Evolutionary conservation across 352 stramenopile species (phyloP).

Genomic region (Phytophthora melonis): DNA sequence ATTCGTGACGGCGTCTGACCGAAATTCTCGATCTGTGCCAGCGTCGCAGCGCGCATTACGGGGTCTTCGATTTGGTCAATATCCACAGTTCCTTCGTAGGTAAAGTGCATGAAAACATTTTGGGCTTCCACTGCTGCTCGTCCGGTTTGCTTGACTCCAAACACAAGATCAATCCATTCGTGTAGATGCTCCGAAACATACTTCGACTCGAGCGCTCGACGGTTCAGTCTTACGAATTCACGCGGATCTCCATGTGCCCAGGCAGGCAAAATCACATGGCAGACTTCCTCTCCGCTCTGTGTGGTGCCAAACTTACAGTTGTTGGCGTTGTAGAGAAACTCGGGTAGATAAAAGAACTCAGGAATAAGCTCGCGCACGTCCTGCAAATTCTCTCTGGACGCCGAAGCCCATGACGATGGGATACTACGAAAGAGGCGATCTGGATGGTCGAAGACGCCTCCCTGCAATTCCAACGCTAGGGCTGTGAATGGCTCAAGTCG

Average conservation of each 20-base stretch:
- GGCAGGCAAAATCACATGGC: conserved; percentile 93
- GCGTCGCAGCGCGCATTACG: conserved; percentile 92
- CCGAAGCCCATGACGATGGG: conserved; percentile 94
- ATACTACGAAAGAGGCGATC: conserved; percentile 97
- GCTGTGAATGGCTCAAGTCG: conserved; percentile 91
- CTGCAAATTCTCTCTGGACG: conserved; percentile 93
- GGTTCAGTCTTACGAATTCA: conserved; percentile 96
- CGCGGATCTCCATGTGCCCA: conserved; percentile 94
- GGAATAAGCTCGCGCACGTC: conserved; percentile 85
- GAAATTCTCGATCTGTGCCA: conserved; percentile 93
- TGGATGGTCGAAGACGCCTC: conserved; percentile 93
- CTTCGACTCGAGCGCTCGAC: conserved; percentile 96
- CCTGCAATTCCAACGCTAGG: conserved; percentile 71
- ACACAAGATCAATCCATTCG: conserved; percentile 99
- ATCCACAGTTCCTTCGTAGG: conserved; percentile 84
- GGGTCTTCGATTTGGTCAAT: conserved; percentile 87
- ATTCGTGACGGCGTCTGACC: conserved; percentile 88
- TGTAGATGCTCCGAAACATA: conserved; percentile 97
- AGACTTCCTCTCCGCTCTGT: conserved; percentile 89
- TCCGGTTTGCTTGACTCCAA: conserved; percentile 96
- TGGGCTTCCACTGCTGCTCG: conserved; percentile 91
- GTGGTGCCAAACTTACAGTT: conserved; percentile 74
- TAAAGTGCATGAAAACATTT: conserved; percentile 94
- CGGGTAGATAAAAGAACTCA: conserved; percentile 83
- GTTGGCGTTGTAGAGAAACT: conserved; percentile 86